Evolutionary conservation across 805 yeast species (phyloP), one percentile per base, ranked within the genome.

Genomic region (Yarrowia keelungensis): DNA sequence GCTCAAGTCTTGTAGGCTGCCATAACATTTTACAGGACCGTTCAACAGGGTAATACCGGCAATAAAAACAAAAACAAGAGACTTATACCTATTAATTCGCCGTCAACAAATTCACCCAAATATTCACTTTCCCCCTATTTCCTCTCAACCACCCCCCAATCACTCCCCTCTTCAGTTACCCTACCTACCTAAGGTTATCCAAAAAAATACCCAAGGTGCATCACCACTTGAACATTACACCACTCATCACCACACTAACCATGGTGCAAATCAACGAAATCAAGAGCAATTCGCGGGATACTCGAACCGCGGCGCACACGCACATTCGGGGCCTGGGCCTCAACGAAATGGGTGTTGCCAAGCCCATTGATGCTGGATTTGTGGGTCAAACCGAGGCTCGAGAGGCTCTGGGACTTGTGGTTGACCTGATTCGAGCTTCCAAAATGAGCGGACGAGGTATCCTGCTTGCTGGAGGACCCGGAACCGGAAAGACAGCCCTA

Each of bases 401-500:
- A 47, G 84, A 81, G 80, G 98, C 98, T 0, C 92, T 97, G 76
- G 99, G 99, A 72, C 89, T 95, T 68, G 86, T 95, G 71, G 97
- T 94, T 47, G 98, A 95, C 79, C 83, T 95, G 80, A 92, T 95
- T 81, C 93, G 92, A 79, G 88, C 91, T 41, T 92, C 91, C 75
- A 91, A 89, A 79, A 90, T 95, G 89, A 89, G 97, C 65, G 99
- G 99, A 38, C 90, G 94, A 76, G 98, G 97, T n/a, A 87, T 95
- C 65, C 80, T 95, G 70, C 83, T 95, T 68, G 98, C 99, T 0
- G 99, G 99, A 66, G 97, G 97, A 7, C 98, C 99, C 10, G 97
- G 98, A 0, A 94, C 98, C 7, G 99, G 99, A 76, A 95, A 95
- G 78, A 95, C 99, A 2, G 99, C 99, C 0, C 84, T 95, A 75